phyloP scores from a whole-genome alignment of 306 rosid species.

The Castanospermum australe region DNA sequence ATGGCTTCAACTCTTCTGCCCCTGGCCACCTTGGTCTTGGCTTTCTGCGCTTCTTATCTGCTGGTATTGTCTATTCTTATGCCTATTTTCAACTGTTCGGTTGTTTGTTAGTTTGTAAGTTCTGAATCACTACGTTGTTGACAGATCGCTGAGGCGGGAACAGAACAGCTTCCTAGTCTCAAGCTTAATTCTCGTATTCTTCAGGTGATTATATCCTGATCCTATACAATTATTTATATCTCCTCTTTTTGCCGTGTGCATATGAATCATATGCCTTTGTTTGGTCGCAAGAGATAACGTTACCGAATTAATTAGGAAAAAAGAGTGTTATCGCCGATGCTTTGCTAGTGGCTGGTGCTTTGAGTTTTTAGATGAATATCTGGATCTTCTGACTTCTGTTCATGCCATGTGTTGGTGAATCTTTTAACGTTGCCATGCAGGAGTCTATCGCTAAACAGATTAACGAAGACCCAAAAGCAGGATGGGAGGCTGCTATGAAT shows the following conservation, averaged over 20 bases:
- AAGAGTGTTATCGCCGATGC: too few relatives aligned
- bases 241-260: too few relatives aligned
- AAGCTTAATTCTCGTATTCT: constrained; percentile 71
- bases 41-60: constrained; percentile 23
- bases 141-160: constrained; percentile 58
- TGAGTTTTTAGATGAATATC: neutral
- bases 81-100: neutral
- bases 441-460: constrained; percentile 69
- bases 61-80: too few relatives aligned
- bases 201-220: constrained; percentile 54
- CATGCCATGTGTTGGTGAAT: constrained; percentile 1
- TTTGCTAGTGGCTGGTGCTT: neutral
- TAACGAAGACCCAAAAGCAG: constrained; percentile 72
- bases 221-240: neutral
- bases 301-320: neutral
- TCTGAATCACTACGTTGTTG: neutral
- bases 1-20: constrained; percentile 32
- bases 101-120: neutral
- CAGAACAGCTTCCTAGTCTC: constrained; percentile 26
- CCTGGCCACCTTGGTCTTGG: constrained; percentile 25
- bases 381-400: neutral
- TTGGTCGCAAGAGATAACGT: neutral
- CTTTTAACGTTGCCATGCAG: constrained; percentile 39
- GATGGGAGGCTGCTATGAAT: constrained; percentile 87
- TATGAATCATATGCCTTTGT: neutral